Percentiles rank a stretch among this genome's conserved stretches.
Conservation (phyloP, 1,139 yeast genomes). For the Candida mesenterica region DNA sequence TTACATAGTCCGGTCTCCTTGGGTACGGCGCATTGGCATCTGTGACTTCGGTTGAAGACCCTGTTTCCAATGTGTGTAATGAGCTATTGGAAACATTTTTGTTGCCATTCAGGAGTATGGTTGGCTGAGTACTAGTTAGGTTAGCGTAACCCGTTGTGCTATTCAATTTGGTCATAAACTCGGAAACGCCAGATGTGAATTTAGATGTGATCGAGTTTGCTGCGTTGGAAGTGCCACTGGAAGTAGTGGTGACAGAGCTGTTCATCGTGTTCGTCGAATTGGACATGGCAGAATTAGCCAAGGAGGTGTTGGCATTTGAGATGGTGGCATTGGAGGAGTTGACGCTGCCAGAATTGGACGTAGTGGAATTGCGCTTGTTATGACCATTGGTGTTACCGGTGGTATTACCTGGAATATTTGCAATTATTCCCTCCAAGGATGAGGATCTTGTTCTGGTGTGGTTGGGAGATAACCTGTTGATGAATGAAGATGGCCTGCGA, state of each 20-base stretch:
- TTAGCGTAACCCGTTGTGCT: constrained; percentile 10
- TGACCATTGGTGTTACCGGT: constrained; percentile 3
- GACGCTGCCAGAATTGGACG: no score
- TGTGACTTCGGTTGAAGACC: constrained; percentile 13
- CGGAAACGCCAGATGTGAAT: constrained; percentile 39
- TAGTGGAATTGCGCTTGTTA: constrained; percentile 32
- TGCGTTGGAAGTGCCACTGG: constrained; percentile 34
- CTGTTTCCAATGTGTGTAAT: constrained; percentile 33
- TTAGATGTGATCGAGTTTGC: constrained; percentile 19
- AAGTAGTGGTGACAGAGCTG: no score
- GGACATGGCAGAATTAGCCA: no score
- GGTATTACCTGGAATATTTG: not conserved
- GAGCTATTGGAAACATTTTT: constrained; percentile 28
- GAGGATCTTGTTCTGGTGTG: constrained; percentile 40
- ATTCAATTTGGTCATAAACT: constrained; percentile 44
- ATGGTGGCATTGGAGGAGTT: no score
- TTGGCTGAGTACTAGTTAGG: not conserved
- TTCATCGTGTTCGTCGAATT: no score
- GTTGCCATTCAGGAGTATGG: not conserved
- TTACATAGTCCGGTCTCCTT: constrained; percentile 26
- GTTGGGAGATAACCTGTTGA: constrained; percentile 33
- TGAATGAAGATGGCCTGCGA: constrained; percentile 27
- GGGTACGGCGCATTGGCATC: constrained; percentile 9
- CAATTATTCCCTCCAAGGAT: constrained; percentile 26
- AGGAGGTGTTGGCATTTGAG: no score